Evolutionary conservation across 805 yeast genomes (phyloP).

Genomic region (Pichia occidentalis): DNA sequence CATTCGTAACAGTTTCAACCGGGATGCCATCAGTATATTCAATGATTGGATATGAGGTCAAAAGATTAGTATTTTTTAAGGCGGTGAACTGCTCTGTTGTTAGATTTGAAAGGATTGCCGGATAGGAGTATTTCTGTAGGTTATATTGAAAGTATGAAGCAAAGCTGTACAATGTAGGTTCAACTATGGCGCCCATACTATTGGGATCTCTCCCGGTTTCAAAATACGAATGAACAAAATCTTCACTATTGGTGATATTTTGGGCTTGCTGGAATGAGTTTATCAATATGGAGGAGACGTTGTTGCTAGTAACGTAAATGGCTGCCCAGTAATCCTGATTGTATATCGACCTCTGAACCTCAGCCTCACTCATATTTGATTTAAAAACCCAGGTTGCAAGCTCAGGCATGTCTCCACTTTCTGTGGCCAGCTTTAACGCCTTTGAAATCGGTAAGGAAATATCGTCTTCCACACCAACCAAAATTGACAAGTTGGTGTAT

Average conservation of each 20-base stretch:
- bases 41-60: conserved; percentile 21
- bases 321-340: conserved; percentile 60
- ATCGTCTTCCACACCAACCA: conserved; percentile 36
- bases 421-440: conserved; percentile 19
- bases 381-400: conserved; percentile 35
- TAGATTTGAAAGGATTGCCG: conserved; percentile 26
- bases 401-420: conserved; percentile 11
- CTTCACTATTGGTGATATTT: conserved; percentile 23
- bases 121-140: conserved; percentile 18
- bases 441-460: conserved; percentile 28
- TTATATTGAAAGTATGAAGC: conserved; percentile 25
- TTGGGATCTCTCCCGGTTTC: conserved; percentile 61
- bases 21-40: conserved; percentile 12
- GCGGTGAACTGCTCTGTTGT: conserved; percentile 20
- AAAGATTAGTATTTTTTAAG: conserved; percentile 18
- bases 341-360: conserved; percentile 40
- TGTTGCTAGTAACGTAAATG: conserved; percentile 42
- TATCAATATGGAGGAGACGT: conserved; percentile 34
- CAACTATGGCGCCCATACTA: conserved; percentile 39
- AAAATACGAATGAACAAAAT: conserved; percentile 31
- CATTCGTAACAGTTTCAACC: conserved; percentile 43
- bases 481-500: conserved; percentile 30
- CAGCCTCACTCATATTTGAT: conserved; percentile 28
- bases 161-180: conserved; percentile 36
- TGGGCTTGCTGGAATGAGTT: conserved; percentile 35